phyloP scores from a whole-genome alignment of 192 early-diverging fungal species.

The Gonapodya sp. region DNA sequence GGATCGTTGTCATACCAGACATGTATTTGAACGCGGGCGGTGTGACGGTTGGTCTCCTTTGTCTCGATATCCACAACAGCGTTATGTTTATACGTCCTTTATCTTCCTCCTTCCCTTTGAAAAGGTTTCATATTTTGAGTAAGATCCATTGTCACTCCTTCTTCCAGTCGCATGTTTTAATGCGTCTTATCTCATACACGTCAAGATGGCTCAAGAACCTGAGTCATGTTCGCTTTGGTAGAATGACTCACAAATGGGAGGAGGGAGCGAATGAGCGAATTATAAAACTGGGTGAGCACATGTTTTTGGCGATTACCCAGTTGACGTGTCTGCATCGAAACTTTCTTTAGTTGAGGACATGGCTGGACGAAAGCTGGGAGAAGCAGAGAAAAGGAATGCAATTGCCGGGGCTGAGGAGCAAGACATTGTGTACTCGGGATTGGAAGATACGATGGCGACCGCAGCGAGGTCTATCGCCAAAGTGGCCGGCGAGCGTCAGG shows the following conservation, averaged over 20 bases:
- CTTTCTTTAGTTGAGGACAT: slow-evolving; percentile 49
- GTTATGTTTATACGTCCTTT: background rate
- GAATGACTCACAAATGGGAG: slow-evolving; percentile 78
- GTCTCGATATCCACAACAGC: background rate
- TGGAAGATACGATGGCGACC: slow-evolving; percentile 79
- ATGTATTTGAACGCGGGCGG: slow-evolving; percentile 72
- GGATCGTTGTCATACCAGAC: slow-evolving; percentile 61
- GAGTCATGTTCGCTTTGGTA: slow-evolving; percentile 75
- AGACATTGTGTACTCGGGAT: slow-evolving; percentile 73
- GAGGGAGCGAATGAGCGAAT: slow-evolving; percentile 48
- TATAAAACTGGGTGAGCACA: slow-evolving; percentile 46
- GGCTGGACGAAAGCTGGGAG: slow-evolving; percentile 61
- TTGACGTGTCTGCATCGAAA: background rate
- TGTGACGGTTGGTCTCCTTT: slow-evolving; percentile 33
- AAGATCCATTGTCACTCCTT: slow-evolving; percentile 18
- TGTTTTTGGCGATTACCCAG: background rate
- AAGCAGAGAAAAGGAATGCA: slow-evolving; percentile 61
- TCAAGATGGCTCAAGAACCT: slow-evolving; percentile 67
- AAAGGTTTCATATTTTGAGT: slow-evolving; percentile 66
- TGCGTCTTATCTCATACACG: background rate
- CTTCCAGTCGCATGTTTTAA: background rate
- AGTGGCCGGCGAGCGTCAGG: slow-evolving; percentile 23
- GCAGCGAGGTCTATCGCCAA: slow-evolving; percentile 62
- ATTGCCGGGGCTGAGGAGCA: slow-evolving; percentile 76
- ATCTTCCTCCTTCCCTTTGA: too few species aligned